Percentiles rank a stretch among this genome's conserved stretches.
Conservation (phyloP, 139 green algal species). For the Volvox africanus region DNA sequence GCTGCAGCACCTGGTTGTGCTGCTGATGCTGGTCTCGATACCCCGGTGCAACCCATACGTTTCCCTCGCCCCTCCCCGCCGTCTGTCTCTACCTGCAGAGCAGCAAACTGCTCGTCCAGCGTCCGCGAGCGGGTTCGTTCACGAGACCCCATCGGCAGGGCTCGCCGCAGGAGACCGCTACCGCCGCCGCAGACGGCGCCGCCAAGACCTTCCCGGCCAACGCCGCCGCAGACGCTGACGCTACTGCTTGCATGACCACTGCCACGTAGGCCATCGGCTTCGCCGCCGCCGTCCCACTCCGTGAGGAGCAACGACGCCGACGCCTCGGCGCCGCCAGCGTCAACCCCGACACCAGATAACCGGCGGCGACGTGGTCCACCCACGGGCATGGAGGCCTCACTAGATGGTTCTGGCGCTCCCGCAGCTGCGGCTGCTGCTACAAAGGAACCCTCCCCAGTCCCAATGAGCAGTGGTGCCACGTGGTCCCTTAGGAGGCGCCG, state of each 20-base stretch:
- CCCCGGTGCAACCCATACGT: no score
- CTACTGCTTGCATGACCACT: background rate
- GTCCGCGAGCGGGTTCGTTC: background rate
- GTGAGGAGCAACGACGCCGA: no score
- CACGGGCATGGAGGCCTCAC: background rate
- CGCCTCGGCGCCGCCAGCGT: background rate
- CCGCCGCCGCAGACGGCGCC: background rate
- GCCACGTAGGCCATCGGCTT: background rate
- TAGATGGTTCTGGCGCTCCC: background rate
- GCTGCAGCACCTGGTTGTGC: no score
- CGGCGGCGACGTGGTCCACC: background rate
- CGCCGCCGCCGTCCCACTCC: no score
- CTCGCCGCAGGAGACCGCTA: background rate
- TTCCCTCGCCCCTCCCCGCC: no score
- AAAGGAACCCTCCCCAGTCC: background rate
- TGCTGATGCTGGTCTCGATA: no score
- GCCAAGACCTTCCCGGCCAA: background rate
- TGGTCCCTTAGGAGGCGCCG: no score
- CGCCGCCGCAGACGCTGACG: background rate
- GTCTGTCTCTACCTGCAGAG: conserved; percentile 15
- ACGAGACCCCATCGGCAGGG: background rate
- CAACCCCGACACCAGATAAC: background rate
- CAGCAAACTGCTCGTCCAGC: conserved; percentile 44
- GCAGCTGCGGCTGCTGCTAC: background rate
- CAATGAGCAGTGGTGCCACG: background rate